Base-by-base conservation (phyloP, 1,284 basidiomycete genomes). In the Ustanciosporium gigantosporum region DNA sequence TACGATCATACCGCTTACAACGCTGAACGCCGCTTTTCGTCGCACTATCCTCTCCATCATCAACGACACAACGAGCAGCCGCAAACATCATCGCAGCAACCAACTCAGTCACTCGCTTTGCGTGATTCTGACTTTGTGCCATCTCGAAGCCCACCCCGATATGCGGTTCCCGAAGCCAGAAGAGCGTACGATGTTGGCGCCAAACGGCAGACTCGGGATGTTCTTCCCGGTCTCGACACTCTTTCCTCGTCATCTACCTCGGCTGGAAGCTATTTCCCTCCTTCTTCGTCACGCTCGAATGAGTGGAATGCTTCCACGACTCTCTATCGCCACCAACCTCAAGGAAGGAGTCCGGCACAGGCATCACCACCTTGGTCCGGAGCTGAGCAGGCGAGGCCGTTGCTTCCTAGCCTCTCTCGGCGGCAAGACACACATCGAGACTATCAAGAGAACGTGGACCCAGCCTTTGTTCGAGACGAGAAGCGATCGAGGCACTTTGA, bases 381-480 rank as follows among this genome's bases (percentile, higher is more conserved):
- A 29, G 27, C 27, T 4, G 2, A 43, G 32, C 4, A 58, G 1
- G 1, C 42, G 14, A 14, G 31, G 25, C 58, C 51, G 0, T 41
- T 49, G 21, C 42, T 61, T 6, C 51, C 58, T 2, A 50, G 46
- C 24, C 44, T 61, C 4, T 44, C 51, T 9, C 43, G 57, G 13
- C 32, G 46, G 8, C 32, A 35, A 9, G 27, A 29, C 11, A 29
- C n/a, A n/a, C 27, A 29, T 9, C 27, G n/a, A n/a, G 27, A 29
- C n/a, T 9, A 19, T 19, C 32, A 19, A 35, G 32, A 19, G 11
- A 9, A 19, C 14, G 8, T 19, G 9, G 32, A 35, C 32, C 8
- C 32, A 13, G 14, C 32, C 11, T 9, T 9, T 29, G n/a, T 29
- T 9, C 9, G 27, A n/a, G 27, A 29, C 27, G 32, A 35, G 32